Evolutionary conservation across 306 rosid species (phyloP).

Genomic region (Cucurbita argyrosperma): DNA sequence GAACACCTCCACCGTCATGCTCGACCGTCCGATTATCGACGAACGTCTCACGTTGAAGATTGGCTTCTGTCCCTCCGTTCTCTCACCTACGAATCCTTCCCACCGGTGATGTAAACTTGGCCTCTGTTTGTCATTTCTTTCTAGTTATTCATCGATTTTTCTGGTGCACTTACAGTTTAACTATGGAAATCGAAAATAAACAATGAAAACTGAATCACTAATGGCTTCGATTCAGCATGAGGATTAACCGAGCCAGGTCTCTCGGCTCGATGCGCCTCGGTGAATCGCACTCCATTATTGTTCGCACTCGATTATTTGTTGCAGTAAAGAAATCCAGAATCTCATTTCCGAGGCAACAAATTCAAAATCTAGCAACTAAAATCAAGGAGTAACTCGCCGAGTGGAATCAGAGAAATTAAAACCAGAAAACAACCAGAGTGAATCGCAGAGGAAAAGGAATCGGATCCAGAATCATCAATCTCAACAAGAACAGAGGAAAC

Average conservation of each 20-base stretch:
- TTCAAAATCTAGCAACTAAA: neutral
- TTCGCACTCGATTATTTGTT: neutral
- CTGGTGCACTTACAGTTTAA: neutral
- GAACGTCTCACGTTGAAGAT: slow-evolving; percentile 69
- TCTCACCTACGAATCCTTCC: slow-evolving; percentile 85
- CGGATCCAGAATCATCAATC: neutral
- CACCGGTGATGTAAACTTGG: slow-evolving; percentile 90
- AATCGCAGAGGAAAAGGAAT: neutral
- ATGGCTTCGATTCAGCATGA: neutral
- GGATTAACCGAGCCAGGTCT: neutral
- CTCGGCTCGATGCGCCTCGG: neutral
- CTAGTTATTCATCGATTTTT: neutral
- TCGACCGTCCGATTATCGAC: slow-evolving; percentile 73
- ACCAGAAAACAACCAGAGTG: neutral
- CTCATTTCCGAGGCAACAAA: neutral
- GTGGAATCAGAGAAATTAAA: neutral
- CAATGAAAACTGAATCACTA: neutral
- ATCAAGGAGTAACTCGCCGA: neutral
- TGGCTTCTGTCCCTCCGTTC: slow-evolving; percentile 60
- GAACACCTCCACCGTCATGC: slow-evolving; percentile 51
- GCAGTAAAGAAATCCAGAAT: neutral
- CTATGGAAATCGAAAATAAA: neutral
- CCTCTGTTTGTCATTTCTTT: slow-evolving; percentile 24
- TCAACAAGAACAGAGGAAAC: neutral
- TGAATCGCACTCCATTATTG: neutral